These are phyloP conservation scores for Limnomonas spitsbergensis DNA, from an alignment of 139 green algal genomes.

Conservation along the genomic window DNA sequence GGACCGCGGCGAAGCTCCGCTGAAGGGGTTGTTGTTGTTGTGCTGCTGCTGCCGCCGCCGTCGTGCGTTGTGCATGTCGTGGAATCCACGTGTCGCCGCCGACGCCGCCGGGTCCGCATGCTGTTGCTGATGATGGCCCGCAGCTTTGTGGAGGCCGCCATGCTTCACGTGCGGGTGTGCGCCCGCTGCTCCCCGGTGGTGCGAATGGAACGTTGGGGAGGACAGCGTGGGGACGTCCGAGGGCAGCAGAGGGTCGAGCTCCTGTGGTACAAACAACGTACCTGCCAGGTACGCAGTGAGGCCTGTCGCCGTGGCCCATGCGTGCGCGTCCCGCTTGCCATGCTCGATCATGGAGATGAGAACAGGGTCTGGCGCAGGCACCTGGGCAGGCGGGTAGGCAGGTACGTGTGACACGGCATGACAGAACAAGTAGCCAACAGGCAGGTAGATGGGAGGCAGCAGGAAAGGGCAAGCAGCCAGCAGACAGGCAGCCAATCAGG, in stretches of 20 bases:
- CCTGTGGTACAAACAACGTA: background rate
- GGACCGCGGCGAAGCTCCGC: too few relatives aligned
- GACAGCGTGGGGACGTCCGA: background rate
- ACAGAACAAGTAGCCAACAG: too few relatives aligned
- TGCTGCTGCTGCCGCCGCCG: too few relatives aligned
- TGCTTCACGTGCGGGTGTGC: background rate
- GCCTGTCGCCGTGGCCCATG: conserved; percentile 8
- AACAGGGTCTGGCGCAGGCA: conserved; percentile 5
- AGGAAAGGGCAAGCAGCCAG: too few relatives aligned
- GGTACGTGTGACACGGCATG: too few relatives aligned
- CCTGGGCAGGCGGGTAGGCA: conserved; percentile 1
- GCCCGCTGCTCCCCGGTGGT: background rate
- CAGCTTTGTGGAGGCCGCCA: background rate
- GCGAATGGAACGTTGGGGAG: background rate
- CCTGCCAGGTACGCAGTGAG: background rate
- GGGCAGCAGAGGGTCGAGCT: background rate
- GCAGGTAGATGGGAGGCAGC: too few relatives aligned
- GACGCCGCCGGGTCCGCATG: background rate
- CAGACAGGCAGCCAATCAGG: too few relatives aligned
- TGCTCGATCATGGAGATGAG: conserved; percentile 27
- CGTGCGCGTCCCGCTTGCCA: conserved; percentile 24
- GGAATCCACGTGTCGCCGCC: background rate
- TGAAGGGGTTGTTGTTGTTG: too few relatives aligned
- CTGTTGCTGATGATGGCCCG: background rate
- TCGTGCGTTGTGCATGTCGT: too few relatives aligned